Base-by-base conservation (phyloP, 2,329 filamentous ascomycete species). In the Pseudogymnoascus destructans region DNA sequence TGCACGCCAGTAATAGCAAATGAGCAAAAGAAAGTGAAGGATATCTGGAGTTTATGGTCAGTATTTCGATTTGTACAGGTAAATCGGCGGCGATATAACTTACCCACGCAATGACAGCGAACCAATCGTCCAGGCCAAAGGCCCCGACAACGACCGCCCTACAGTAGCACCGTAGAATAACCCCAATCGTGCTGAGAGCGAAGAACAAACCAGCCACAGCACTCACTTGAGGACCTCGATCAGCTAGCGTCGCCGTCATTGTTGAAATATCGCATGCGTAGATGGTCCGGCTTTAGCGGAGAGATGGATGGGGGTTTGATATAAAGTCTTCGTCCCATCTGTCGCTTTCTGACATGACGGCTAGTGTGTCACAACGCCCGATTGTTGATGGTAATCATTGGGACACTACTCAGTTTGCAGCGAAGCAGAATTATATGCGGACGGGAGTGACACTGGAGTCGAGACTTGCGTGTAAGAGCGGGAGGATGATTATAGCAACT, bases 71-170 rank as follows among this genome's bases (percentile, higher is more conserved):
- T 33, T 6, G 7, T 10, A 11, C 10, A 17, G 4, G 7, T 15
- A 15, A n/a, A 49, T 25, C 19, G 19, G 11, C 23, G 2, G 8
- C 15, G 27, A 46, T 17, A 32, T 23, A 40, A 64, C 67, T 59
- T 66, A 79, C 77, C 67, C 77, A 66, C 2, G 75, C 73, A 25
- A 68, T 55, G 19, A 77, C 67, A 64, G 77, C 76, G 49, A 78
- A 65, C 61, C 70, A 74, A 69, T 80, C 77, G 55, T 79, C 77
- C 3, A 70, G 33, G 0, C 72, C 69, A 32, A 75, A 65, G 27
- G 70, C 72, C 56, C 73, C 74, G 36, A 75, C 68, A 19, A 79
- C 64, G 25, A 71, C 66, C 0, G 70, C 55, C 59, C 76, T 74
- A 49, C 76, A 75, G 63, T 75, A 77, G 7, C 71, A 71, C 13